These are phyloP conservation scores for Emericellopsis terricola DNA, from an alignment of 495 filamentous ascomycete species.

Conservation along the genomic window DNA sequence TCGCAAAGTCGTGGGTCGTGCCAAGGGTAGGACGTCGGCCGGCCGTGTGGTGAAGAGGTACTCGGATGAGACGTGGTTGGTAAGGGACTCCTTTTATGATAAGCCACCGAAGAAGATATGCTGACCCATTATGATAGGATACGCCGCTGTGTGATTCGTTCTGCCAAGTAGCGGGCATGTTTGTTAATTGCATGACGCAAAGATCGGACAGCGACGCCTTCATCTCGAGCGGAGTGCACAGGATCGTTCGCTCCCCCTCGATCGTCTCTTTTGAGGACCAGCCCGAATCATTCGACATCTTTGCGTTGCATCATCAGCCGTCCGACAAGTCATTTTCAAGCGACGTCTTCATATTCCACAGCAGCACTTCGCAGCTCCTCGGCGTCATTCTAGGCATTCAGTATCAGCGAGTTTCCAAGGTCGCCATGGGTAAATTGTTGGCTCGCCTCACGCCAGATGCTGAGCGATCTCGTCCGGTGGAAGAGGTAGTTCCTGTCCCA, in stretches of 20 bases:
- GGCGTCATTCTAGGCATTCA: constrained; percentile 25
- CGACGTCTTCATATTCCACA: constrained; percentile 32
- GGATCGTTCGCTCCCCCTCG: no score
- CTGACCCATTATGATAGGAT: no score
- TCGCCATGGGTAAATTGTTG: no score
- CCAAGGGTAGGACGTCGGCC: constrained; percentile 20
- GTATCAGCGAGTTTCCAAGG: neutral
- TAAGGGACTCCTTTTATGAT: no score
- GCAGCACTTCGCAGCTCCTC: constrained; percentile 13
- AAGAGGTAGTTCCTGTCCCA: no score
- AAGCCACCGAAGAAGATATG: no score
- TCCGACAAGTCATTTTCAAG: constrained; percentile 13
- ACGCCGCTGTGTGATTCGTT: no score
- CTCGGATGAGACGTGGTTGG: constrained; percentile 4
- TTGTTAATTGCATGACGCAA: constrained; percentile 30
- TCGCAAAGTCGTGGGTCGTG: constrained; percentile 18
- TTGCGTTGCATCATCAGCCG: constrained; percentile 5
- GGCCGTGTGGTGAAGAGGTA: constrained; percentile 19
- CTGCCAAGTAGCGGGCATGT: constrained; percentile 31
- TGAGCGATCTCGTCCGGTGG: no score
- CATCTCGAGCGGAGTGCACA: no score
- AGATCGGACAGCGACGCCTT: no score
- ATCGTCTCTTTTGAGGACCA: no score
- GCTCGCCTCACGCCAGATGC: no score
- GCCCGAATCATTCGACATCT: constrained; percentile 13